Evolutionary conservation across 257 asterid species (phyloP).

Genomic region (Forsythia suspensa): DNA sequence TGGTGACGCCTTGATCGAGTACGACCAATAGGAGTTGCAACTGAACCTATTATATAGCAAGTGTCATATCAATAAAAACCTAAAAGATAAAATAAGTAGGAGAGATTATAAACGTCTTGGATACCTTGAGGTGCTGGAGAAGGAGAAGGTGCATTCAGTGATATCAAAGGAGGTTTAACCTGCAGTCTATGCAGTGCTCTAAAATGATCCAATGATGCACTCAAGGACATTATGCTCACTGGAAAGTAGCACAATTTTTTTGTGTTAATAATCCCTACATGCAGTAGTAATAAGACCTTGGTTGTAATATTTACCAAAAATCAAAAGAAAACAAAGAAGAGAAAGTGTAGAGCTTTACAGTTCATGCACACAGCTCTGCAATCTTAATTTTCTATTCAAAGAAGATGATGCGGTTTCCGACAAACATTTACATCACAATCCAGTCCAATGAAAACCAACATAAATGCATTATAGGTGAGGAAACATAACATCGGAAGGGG

Average conservation of each 20-base stretch:
- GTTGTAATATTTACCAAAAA: constrained; percentile 1
- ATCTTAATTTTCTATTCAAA: background rate
- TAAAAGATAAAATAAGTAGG: background rate
- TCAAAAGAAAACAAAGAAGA: constrained; percentile 12
- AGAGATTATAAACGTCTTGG: constrained; percentile 6
- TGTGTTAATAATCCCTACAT: background rate
- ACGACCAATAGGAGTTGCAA: constrained; percentile 45
- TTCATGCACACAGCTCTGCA: background rate
- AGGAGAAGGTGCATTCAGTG: constrained; percentile 56
- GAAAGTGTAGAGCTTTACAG: background rate
- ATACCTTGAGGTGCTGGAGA: constrained; percentile 65
- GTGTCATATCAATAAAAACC: constrained; percentile 30
- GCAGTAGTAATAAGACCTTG: background rate
- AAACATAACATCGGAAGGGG: background rate
- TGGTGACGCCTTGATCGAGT: constrained; percentile 40
- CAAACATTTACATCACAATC: background rate
- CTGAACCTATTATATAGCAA: constrained; percentile 45
- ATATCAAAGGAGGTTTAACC: constrained; percentile 27
- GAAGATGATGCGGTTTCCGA: background rate
- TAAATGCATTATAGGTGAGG: background rate
- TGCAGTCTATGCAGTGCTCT: constrained; percentile 35
- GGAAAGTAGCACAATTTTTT: constrained; percentile 16
- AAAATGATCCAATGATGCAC: constrained; percentile 42
- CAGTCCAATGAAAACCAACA: background rate
- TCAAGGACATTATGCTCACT: constrained; percentile 46